Conservation (phyloP, 2,329 filamentous ascomycete genomes). For the Sclerotinia subarctica region DNA sequence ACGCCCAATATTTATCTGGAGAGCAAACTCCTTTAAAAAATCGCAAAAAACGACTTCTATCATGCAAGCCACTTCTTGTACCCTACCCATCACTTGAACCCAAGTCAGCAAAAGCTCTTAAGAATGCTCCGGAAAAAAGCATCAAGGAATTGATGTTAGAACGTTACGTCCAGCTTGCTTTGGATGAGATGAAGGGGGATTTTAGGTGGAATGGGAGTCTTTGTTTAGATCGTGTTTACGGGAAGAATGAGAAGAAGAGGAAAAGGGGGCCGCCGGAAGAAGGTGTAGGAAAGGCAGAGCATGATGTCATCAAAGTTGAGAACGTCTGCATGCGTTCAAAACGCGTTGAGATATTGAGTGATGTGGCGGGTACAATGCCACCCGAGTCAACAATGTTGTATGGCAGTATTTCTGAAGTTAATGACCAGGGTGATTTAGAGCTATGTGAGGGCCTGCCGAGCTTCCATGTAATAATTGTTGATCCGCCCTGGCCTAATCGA, state of each 20-base stretch:
- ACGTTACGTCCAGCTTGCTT: constrained; percentile 33
- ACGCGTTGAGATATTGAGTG: not conserved
- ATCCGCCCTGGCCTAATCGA: constrained; percentile 80
- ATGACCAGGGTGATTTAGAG: not conserved
- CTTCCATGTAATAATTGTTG: constrained; percentile 68
- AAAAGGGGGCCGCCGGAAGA: not conserved
- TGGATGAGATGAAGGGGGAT: constrained; percentile 28
- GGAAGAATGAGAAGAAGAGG: not conserved
- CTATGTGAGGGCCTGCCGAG: constrained; percentile 40
- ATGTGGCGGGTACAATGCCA: not conserved
- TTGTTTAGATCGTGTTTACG: constrained; percentile 24
- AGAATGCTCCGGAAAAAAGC: constrained; percentile 20
- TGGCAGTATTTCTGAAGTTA: not conserved
- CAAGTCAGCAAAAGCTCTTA: constrained; percentile 43
- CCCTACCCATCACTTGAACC: constrained; percentile 54
- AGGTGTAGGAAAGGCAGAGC: not conserved
- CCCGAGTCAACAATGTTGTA: not conserved
- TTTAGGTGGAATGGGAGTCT: constrained; percentile 38
- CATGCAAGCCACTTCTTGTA: constrained; percentile 40
- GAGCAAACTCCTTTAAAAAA: constrained; percentile 24
- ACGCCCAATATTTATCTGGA: constrained; percentile 49
- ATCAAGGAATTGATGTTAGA: constrained; percentile 34
- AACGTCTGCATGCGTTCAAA: not conserved
- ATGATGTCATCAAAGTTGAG: not conserved
- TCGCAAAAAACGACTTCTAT: constrained; percentile 35